Evolutionary conservation across 2,329 filamentous ascomycete species (phyloP), one percentile per base, ranked within the genome.

Genomic region (Penicillium sp.): DNA sequence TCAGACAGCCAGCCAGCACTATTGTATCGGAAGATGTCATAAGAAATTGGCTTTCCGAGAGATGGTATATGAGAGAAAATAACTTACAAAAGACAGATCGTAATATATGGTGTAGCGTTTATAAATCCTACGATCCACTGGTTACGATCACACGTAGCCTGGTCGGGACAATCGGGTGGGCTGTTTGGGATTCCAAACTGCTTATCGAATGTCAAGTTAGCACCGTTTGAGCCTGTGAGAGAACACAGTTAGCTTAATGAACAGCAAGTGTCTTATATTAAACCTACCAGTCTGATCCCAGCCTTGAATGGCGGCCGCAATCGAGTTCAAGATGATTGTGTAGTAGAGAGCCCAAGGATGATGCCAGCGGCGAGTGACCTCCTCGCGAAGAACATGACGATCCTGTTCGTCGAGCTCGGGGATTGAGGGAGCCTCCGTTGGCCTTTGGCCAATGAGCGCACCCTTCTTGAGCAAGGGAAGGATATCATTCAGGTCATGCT

Each of bases 381-480:
- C 82, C n/a, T 77, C 66, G 3, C 74, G 67, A 24, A 84, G 69
- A 0, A 70, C 65, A 11, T 70, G 62, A 36, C 76, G 78, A 44
- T 84, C 82, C 1, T 66, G 64, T 18, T 87, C 81, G 55, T 81
- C 77, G 2, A 93, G 81, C 11, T 85, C 83, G 52, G 84, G 77
- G 41, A 92, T 81, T 36, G 81, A 78, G 58, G 90, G 87, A 70
- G 83, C 90, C 33, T 81, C 79, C 9, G 78, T 77, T 0, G 89
- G 89, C 65, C 88, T 85, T 71, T 91, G 89, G 2, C 90, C 90
- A 18, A 92, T 83, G 11, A 94, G 80, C 3, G 90, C 91, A 36
- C 89, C 90, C 47, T 66, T 67, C 24, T 59, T 46, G 22, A 67
- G 54, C 13, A 60, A 19, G 2, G 61, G 56, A 3, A 85, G 75